Conservation (phyloP, 2,329 filamentous ascomycete species). For the Sarocladiaceae sp. region DNA sequence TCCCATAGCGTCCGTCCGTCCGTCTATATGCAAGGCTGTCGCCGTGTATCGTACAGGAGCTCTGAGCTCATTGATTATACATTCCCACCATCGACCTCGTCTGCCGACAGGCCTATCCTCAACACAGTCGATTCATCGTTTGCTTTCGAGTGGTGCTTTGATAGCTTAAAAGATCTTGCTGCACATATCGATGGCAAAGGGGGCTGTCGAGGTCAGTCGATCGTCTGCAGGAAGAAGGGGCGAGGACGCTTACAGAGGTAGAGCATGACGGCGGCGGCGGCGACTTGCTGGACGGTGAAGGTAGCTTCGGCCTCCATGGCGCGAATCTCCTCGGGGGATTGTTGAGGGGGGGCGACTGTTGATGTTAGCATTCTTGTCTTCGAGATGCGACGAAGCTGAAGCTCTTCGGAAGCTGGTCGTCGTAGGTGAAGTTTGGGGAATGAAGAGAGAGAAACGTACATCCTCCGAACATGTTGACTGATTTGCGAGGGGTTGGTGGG, state of each 20-base stretch:
- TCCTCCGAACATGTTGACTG: constrained; percentile 58
- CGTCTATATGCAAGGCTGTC: background rate
- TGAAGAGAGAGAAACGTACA: constrained; percentile 36
- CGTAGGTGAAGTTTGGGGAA: background rate
- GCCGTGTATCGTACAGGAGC: constrained; percentile 1
- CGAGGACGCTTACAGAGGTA: constrained; percentile 76
- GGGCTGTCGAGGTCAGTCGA: too few species aligned
- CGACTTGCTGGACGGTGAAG: constrained; percentile 62
- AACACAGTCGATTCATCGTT: background rate
- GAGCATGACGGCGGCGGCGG: constrained; percentile 62
- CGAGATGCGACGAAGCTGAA: background rate
- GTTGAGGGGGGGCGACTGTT: constrained; percentile 63
- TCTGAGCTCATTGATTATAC: background rate
- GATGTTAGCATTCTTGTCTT: background rate
- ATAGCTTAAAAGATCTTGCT: constrained; percentile 37
- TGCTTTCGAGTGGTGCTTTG: background rate
- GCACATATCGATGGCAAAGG: constrained; percentile 53
- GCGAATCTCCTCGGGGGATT: constrained; percentile 66
- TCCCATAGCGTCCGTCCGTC: too few species aligned
- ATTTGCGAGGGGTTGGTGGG: background rate
- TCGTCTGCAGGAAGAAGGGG: too few species aligned
- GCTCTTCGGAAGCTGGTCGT: background rate
- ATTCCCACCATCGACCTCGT: too few species aligned
- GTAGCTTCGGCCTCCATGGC: constrained; percentile 64
- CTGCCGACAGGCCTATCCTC: background rate